Conservation (phyloP, 192 early-diverging fungal genomes). For the Gonapodya prolifera region DNA sequence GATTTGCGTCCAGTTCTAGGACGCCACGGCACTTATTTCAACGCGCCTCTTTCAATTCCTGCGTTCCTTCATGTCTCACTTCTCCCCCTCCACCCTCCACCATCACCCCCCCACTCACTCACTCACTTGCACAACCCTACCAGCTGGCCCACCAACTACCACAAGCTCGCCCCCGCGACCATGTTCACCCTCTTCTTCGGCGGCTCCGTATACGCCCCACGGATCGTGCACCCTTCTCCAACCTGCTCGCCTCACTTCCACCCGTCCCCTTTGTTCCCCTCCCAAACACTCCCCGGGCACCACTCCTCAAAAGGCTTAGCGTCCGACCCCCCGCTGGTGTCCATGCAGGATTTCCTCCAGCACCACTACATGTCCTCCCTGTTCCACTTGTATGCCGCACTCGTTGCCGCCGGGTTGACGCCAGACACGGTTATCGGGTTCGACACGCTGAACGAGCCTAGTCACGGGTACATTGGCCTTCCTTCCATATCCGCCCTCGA, state of each 20-base stretch:
- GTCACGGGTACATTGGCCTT: conserved; percentile 33
- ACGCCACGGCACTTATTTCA: no score
- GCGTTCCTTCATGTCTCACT: no score
- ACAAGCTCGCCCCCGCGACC: conserved; percentile 66
- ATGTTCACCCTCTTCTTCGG: conserved; percentile 79
- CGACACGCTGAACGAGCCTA: conserved; percentile 43
- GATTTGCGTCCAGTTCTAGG: no score
- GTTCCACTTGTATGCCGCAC: conserved; percentile 24
- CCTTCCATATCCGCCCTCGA: conserved; percentile 27
- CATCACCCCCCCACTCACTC: background rate
- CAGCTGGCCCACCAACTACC: conserved; percentile 86
- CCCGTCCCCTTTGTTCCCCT: no score
- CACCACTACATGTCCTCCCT: conserved; percentile 32
- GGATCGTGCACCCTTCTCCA: no score
- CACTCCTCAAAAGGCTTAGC: conserved; percentile 18
- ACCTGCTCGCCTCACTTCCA: no score
- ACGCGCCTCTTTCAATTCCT: no score
- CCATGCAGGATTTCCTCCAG: conserved; percentile 45
- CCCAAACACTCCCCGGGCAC: no score
- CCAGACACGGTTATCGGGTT: conserved; percentile 34
- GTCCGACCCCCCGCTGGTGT: background rate
- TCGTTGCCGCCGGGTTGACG: conserved; percentile 20
- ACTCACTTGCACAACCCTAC: no score
- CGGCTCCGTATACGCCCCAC: conserved; percentile 60
- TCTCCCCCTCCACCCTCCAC: background rate